These are phyloP conservation scores for Lichenothelia convexa DNA, from an alignment of 495 filamentous ascomycete genomes.

Conservation along the genomic window DNA sequence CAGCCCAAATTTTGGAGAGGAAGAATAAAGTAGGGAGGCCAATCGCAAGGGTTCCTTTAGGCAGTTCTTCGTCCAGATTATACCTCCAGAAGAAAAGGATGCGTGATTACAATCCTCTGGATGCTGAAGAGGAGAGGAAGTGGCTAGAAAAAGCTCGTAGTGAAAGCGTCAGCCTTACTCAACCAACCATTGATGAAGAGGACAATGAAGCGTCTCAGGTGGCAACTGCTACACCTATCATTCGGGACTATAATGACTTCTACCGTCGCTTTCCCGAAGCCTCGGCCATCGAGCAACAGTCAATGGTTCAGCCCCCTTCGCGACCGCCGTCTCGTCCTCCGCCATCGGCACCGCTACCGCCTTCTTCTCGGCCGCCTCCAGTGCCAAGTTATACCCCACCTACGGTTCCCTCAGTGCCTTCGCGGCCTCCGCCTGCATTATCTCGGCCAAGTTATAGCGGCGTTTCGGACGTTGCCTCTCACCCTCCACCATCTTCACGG, in stretches of 20 bases:
- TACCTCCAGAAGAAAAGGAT: slow-evolving; percentile 36
- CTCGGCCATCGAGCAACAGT: slow-evolving; percentile 46
- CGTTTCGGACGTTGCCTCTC: slow-evolving; percentile 47
- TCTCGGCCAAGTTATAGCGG: slow-evolving; percentile 79
- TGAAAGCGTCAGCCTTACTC: slow-evolving; percentile 33
- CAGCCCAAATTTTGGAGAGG: slow-evolving; percentile 30
- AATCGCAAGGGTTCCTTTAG: slow-evolving; percentile 32
- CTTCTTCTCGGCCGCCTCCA: slow-evolving; percentile 16
- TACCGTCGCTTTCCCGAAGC: slow-evolving; percentile 63
- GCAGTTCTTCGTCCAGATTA: slow-evolving; percentile 32
- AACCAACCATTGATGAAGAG: slow-evolving; percentile 24
- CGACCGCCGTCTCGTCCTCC: slow-evolving; percentile 8
- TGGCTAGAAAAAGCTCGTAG: slow-evolving; percentile 39
- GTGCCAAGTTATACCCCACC: slow-evolving; percentile 6
- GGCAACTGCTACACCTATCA: slow-evolving; percentile 25
- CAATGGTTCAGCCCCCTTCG: slow-evolving; percentile 35
- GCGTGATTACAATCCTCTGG: slow-evolving; percentile 39
- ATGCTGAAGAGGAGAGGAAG: slow-evolving; percentile 38
- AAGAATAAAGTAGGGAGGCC: slow-evolving; percentile 29
- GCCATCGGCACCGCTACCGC: slow-evolving; percentile 1
- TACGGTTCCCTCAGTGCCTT: slow-evolving; percentile 27
- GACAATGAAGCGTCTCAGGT: slow-evolving; percentile 20
- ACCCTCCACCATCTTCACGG: slow-evolving; percentile 28
- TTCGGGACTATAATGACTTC: slow-evolving; percentile 54
- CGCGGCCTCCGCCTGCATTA: slow-evolving; percentile 65